A percentile compares a stretch with the other conserved stretches of the same genome.
Conservation (phyloP, 371 early-diverging fungal species). For the Coemansia sp. region DNA sequence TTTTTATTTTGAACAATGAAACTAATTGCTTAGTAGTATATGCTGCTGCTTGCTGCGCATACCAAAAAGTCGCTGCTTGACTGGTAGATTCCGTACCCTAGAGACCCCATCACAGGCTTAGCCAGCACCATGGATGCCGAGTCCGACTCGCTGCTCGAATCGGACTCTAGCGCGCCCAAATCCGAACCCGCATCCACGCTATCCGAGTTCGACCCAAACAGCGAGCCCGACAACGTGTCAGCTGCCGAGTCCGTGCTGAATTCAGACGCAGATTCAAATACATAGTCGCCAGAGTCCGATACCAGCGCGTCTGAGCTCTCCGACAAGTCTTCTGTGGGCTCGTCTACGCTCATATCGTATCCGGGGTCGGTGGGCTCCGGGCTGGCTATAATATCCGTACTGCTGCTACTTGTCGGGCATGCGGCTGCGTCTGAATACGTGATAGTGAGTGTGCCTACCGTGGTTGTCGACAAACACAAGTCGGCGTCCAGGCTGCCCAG, state of each 20-base stretch:
- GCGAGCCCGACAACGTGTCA: too few species aligned
- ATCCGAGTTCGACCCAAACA: too few species aligned
- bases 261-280: neutral
- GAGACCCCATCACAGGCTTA: slow-evolving; percentile 8
- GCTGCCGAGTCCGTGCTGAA: too few species aligned
- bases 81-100: slow-evolving; percentile 5
- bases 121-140: neutral
- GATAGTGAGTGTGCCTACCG: neutral
- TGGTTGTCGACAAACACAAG: neutral
- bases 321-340: too few species aligned
- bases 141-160: neutral
- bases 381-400: too few species aligned
- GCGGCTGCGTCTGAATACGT: neutral
- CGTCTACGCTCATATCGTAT: neutral
- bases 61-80: neutral
- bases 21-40: neutral
- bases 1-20: neutral
- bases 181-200: too few species aligned
- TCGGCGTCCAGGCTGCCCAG: neutral
- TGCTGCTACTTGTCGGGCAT: neutral
- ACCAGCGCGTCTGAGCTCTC: too few species aligned
- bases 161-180: neutral
- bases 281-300: too few species aligned
- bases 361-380: neutral
- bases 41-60: slow-evolving; percentile 5